phyloP scores from a whole-genome alignment of 1,139 yeast species.

The Casaregolazyma lundiana region DNA sequence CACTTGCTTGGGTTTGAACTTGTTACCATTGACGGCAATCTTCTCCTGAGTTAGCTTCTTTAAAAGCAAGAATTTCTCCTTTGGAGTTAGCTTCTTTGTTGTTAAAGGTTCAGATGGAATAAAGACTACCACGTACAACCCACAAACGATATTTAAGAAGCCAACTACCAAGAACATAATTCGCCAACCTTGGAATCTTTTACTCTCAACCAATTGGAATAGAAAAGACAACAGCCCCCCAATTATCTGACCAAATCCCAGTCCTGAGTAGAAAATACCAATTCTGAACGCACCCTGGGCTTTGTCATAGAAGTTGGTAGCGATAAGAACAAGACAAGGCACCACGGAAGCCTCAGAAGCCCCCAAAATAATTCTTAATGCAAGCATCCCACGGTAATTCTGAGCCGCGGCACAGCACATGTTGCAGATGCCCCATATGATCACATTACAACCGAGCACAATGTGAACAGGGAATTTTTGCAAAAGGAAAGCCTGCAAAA shows the following conservation, averaged over 20 bases:
- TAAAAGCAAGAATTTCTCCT: conserved; percentile 15
- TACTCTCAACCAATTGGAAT: conserved; percentile 30
- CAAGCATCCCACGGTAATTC: conserved; percentile 43
- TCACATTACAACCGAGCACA: conserved; percentile 41
- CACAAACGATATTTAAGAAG: conserved; percentile 28
- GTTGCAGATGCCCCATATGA: conserved; percentile 46
- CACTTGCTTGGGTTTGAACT: conserved; percentile 49
- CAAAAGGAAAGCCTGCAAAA: conserved; percentile 36
- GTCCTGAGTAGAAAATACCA: conserved; percentile 45
- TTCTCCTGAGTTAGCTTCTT: conserved; percentile 25
- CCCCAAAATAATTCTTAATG: conserved; percentile 47
- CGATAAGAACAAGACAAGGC: conserved; percentile 22
- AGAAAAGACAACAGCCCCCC: conserved; percentile 49
- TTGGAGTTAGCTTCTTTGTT: conserved; percentile 42
- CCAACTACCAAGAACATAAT: conserved; percentile 46
- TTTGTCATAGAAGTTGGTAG: conserved; percentile 26
- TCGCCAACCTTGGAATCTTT: too few relatives aligned
- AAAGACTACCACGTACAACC: conserved; percentile 44
- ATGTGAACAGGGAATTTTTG: conserved; percentile 44
- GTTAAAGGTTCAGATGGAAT: conserved; percentile 50
- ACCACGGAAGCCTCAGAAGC: conserved; percentile 41
- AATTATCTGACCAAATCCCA: conserved; percentile 51
- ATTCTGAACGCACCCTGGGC: conserved; percentile 39
- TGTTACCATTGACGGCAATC: conserved; percentile 49
- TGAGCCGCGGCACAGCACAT: conserved; percentile 43